phyloP scores from a whole-genome alignment of 345 rosid genomes.

The Orychophragmus violaceus region DNA sequence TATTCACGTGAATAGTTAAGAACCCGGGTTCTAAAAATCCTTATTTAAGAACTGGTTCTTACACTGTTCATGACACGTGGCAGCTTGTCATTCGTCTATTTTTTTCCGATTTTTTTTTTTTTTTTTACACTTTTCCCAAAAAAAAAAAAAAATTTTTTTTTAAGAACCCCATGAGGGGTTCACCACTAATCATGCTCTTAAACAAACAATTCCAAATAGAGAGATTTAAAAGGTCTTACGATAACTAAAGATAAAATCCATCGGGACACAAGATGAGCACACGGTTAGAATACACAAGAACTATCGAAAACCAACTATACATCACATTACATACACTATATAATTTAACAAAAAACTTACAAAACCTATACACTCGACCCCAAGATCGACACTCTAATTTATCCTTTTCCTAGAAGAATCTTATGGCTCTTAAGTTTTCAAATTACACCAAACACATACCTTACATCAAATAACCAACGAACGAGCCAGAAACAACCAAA shows the following conservation, averaged over 20 bases:
- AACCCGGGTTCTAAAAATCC: too few species aligned
- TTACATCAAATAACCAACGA: neutral
- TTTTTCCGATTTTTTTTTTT: too few species aligned
- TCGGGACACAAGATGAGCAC: neutral
- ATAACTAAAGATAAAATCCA: neutral
- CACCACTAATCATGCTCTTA: neutral
- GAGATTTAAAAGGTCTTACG: neutral
- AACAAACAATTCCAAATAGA: neutral
- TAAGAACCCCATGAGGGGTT: too few species aligned
- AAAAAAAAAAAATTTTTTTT: too few species aligned
- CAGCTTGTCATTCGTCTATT: too few species aligned
- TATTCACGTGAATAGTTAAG: too few species aligned
- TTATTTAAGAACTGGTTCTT: too few species aligned
- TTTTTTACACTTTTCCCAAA: too few species aligned
- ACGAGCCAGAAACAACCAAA: neutral
- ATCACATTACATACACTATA: neutral
- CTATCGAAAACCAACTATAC: neutral
- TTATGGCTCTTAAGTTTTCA: neutral
- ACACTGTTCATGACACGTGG: too few species aligned
- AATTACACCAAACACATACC: neutral
- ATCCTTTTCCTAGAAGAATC: constrained; percentile 2
- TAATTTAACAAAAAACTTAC: neutral
- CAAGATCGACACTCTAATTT: neutral
- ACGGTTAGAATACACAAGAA: neutral
- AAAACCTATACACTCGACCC: neutral